phyloP scores from a whole-genome alignment of 495 filamentous ascomycete species.

The Penicillium desertorum region DNA sequence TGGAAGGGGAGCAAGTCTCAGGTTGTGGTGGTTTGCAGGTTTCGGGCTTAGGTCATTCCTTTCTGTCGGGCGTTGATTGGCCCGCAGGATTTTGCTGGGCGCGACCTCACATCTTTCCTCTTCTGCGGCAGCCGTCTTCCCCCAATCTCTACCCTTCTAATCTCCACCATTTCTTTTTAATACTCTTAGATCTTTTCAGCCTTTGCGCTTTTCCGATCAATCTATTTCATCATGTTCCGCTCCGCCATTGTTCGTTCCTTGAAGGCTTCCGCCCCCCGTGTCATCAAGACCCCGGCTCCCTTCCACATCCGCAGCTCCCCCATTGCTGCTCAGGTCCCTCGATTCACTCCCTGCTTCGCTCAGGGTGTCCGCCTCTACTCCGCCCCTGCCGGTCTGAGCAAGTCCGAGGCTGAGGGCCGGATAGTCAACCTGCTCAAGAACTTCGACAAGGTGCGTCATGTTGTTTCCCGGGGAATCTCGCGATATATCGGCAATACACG shows the following conservation, averaged over 20 bases:
- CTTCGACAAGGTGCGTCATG: conserved; percentile 88
- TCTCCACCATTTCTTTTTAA: conserved; percentile 22
- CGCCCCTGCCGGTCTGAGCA: conserved; percentile 69
- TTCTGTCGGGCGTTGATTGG: conserved; percentile 49
- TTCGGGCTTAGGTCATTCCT: conserved; percentile 50
- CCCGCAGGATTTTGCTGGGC: conserved; percentile 45
- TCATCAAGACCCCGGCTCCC: conserved; percentile 54
- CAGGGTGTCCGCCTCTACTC: conserved; percentile 80
- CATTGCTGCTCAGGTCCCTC: conserved; percentile 44
- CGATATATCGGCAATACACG: conserved; percentile 8
- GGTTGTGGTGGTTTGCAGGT: conserved; percentile 36
- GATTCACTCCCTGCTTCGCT: conserved; percentile 51
- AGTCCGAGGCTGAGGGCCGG: conserved; percentile 84
- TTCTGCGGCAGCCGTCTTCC: conserved; percentile 18
- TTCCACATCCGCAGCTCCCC: conserved; percentile 57
- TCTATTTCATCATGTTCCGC: conserved; percentile 72
- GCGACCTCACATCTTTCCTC: conserved; percentile 29
- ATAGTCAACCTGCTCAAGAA: conserved; percentile 89
- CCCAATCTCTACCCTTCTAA: conserved; percentile 16
- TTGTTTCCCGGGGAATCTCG: conserved; percentile 13
- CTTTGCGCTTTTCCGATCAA: conserved; percentile 33
- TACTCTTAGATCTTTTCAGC: conserved; percentile 26
- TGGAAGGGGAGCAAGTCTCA: conserved; percentile 22
- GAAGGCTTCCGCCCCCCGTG: conserved; percentile 58
- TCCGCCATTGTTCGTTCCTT: conserved; percentile 69